phyloP scores from a whole-genome alignment of 2,329 filamentous ascomycete species.

The Gaeumannomyces sp. region DNA sequence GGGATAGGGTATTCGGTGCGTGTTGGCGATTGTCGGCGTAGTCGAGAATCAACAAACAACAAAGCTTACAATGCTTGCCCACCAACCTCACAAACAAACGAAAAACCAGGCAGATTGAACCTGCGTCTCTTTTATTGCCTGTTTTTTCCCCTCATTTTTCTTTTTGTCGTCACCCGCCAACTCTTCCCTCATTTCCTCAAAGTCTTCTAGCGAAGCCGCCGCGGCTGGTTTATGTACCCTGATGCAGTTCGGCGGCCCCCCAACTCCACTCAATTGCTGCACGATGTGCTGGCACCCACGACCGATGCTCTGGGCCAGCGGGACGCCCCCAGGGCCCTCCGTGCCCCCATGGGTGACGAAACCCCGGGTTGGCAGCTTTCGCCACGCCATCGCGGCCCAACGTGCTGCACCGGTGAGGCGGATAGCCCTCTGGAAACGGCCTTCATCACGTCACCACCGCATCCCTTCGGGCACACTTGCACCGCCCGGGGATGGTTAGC shows the following conservation, averaged over 20 bases:
- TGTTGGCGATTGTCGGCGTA: not conserved
- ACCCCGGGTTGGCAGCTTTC: not conserved
- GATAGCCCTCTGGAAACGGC: not conserved
- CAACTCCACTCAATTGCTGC: slow-evolving; percentile 27
- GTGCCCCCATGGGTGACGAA: slow-evolving; percentile 1
- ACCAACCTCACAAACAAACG: not conserved
- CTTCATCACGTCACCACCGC: not conserved
- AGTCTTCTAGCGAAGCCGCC: not conserved
- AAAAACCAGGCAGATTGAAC: not conserved
- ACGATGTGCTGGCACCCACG: slow-evolving; percentile 30
- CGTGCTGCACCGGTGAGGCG: not conserved
- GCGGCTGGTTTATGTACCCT: slow-evolving; percentile 1
- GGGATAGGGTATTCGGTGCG: not conserved
- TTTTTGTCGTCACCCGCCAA: not conserved
- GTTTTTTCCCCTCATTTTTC: too few species aligned
- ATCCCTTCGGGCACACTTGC: not conserved
- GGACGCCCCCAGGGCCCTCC: slow-evolving; percentile 16
- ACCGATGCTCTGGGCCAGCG: slow-evolving; percentile 18
- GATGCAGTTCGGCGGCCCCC: not conserved
- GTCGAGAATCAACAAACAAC: not conserved
- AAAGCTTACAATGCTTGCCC: not conserved
- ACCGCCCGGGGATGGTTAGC: not conserved
- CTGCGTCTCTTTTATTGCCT: not conserved
- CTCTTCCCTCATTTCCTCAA: not conserved
- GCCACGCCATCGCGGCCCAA: slow-evolving; percentile 12